Base-by-base conservation (phyloP, 495 filamentous ascomycete species). In the Talaromyces proteolyticus region DNA sequence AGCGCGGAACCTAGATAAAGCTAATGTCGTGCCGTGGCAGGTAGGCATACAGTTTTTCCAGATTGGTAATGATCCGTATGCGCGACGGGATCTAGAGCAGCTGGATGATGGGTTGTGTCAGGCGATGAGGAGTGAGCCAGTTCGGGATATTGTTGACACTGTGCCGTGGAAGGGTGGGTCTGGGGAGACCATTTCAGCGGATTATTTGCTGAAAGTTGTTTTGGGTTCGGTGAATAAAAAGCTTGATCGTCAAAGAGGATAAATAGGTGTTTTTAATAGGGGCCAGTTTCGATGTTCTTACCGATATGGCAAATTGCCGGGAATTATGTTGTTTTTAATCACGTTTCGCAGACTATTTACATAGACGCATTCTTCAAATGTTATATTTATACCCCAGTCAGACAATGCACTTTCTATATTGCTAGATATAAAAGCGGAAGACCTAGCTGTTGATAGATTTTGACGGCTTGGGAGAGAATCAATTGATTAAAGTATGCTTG, bases 31-130 rank as follows among this genome's bases (percentile, higher is more conserved):
- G 25, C 76, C 89, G 20, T 87, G 88, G 76, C 93, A 98, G 69
- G 73, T 96, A 11, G 93, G 94, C 11, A 84, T 98, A 50, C 93
- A 98, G 67, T 96, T 98, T 69, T 93, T 98, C 70, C 93, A 98
- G 70, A 86, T 97, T 47, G 93, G 93, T 42, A 75, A 81, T 24
- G 90, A 96, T 57, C 54, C 64, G 4, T 68, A 56, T 0, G 93
- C 91, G 0, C 69, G 69, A 26, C 60, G 71, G 63, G 82, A 84
- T 54, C 67, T 95, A 49, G 63, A 80, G 68, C 79, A 85, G 40
- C 70, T 98, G 37, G 93, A 98, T 61, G 88, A 97, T 68, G 78
- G 77, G 16, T 65, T 97, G 24, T 75, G 67, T 7, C 73, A 72
- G 47, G 58, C 69, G 24, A 65, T 71, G 46, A 58, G 66, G 10